Base-by-base conservation (phyloP, 2,329 filamentous ascomycete species). In the Sphaerulina musiva region DNA sequence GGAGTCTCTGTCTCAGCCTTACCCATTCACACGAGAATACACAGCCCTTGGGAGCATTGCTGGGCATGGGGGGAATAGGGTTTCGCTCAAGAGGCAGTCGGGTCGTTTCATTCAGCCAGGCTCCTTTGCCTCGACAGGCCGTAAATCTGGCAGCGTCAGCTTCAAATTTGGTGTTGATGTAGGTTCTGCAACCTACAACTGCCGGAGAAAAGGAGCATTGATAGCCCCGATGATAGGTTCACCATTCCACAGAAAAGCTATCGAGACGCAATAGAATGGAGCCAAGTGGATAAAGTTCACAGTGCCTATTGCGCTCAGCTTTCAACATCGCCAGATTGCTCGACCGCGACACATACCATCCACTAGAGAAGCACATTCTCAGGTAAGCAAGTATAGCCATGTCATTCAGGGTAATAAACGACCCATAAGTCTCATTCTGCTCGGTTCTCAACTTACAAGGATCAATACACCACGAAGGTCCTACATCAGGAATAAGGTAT, bases 271-370 rank as follows among this genome's bases (percentile, higher is more conserved):
- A 72, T 87, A 89, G 83, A 89, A 88, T 55, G 85, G 85, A 66
- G 88, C 89, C 5, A 88, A 77, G 68, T 90, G 87, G 31, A 86
- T 87, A 72, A 86, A 90, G 74, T 90, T 90, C 56, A 90, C 85
- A 2, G 87, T 90, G 42, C 78, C 76, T 77, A 29, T 12, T 46
- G 2, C 3, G 1, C 2, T 51, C 31, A 51, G 48, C 41, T n/a
- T 51, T 26, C 6, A 1, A 1, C 26, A 26, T 36, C 4, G 12
- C 34, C 34, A 36, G 12, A n/a, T 36, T 3, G 9, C 34, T 10
- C 4, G 34, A 36, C 12, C 34, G 12, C 12, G 7, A 36, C 12
- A 55, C 58, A 46, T 69, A 74, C 85, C 86, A 65, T 90, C 86
- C 29, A 90, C 34, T 36, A 36, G 12, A 10, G 12, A 8, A 10